phyloP scores from a whole-genome alignment of 371 early-diverging fungal species.

The Dichotomocladium elegans region DNA sequence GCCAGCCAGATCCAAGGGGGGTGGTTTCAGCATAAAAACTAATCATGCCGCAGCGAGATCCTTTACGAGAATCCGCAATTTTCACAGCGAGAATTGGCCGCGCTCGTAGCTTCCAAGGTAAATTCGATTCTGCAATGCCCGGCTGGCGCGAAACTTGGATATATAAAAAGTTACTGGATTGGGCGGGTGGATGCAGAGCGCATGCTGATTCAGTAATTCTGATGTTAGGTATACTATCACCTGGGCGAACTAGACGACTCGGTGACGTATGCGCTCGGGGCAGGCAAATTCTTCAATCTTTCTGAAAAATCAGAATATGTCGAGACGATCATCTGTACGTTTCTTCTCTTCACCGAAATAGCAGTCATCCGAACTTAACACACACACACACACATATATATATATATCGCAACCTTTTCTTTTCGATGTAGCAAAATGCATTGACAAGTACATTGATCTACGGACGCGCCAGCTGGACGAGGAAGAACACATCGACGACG shows the following conservation, averaged over 20 bases:
- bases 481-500: slow-evolving; percentile 61
- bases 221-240: slow-evolving; percentile 83
- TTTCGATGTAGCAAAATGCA: slow-evolving; percentile 88
- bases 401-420: too few species aligned
- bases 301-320: slow-evolving; percentile 81
- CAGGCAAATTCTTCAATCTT: slow-evolving; percentile 86
- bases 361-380: too few species aligned
- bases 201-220: background rate
- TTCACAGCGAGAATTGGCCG: slow-evolving; percentile 83
- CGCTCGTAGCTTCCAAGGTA: slow-evolving; percentile 95
- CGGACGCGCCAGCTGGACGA: slow-evolving; percentile 52
- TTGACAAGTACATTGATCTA: slow-evolving; percentile 89
- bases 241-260: slow-evolving; percentile 95
- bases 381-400: too few species aligned
- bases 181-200: background rate
- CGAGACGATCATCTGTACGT: slow-evolving; percentile 88
- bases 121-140: background rate
- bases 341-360: too few species aligned
- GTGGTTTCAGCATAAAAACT: background rate
- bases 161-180: background rate
- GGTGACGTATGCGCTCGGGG: slow-evolving; percentile 91
- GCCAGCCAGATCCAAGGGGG: background rate
- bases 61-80: slow-evolving; percentile 89
- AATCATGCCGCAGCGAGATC: slow-evolving; percentile 64
- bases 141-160: background rate